A percentile compares a stretch with the other conserved stretches of the same genome.
phyloP scores from a whole-genome alignment of 2,329 filamentous ascomycete species.

The Hypoxylon sp. region DNA sequence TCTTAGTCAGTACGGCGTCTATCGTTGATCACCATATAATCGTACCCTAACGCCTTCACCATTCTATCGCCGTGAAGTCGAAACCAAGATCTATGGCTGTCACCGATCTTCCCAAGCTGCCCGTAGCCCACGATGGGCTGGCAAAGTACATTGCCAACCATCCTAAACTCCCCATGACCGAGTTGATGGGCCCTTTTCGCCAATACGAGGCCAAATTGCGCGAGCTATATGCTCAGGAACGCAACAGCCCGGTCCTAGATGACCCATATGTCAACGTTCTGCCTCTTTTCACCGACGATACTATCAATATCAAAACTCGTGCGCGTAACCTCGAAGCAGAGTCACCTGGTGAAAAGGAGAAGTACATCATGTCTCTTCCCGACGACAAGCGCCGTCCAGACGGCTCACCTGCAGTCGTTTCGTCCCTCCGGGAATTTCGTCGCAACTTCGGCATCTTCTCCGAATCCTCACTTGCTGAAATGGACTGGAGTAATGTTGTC shows the following conservation, averaged over 20 bases:
- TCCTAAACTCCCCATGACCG: constrained; percentile 59
- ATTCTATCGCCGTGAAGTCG: neutral
- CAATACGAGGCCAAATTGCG: constrained; percentile 72
- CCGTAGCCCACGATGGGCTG: constrained; percentile 56
- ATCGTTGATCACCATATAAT: neutral
- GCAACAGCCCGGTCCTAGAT: constrained; percentile 62
- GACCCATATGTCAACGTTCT: constrained; percentile 69
- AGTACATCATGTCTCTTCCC: constrained; percentile 74
- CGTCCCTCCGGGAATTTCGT: constrained; percentile 73
- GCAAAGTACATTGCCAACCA: constrained; percentile 63
- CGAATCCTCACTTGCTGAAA: constrained; percentile 75
- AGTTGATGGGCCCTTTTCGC: constrained; percentile 72
- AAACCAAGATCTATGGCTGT: constrained; percentile 46
- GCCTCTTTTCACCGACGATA: constrained; percentile 68
- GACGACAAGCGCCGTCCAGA: constrained; percentile 66
- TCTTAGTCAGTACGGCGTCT: neutral
- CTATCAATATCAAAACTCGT: constrained; percentile 65
- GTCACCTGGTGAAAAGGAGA: constrained; percentile 65
- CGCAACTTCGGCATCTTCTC: constrained; percentile 84
- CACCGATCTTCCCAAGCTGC: constrained; percentile 54
- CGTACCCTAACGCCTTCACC: no score
- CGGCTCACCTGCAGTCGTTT: constrained; percentile 73
- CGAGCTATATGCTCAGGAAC: constrained; percentile 73
- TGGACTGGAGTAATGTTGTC: constrained; percentile 85
- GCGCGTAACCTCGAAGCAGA: constrained; percentile 67